phyloP scores from a whole-genome alignment of 495 filamentous ascomycete genomes.

The Penicillium pancosmium region DNA sequence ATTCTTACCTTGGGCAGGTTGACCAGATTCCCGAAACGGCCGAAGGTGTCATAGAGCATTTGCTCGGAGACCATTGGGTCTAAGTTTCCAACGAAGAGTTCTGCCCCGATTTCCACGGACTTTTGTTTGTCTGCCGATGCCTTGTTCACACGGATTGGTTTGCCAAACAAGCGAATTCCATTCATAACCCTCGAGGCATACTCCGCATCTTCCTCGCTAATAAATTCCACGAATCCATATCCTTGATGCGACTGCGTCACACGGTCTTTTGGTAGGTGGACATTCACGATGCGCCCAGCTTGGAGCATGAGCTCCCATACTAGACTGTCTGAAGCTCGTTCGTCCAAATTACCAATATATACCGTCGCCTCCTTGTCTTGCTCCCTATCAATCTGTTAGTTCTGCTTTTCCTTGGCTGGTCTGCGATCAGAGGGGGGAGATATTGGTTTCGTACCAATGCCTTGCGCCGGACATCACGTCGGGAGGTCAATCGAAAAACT shows the following conservation, averaged over 20 bases:
- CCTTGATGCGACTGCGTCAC: slow-evolving; percentile 96
- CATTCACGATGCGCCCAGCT: slow-evolving; percentile 93
- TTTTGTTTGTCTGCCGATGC: slow-evolving; percentile 96
- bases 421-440: background rate
- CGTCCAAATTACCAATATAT: slow-evolving; percentile 98
- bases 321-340: slow-evolving; percentile 86
- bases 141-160: slow-evolving; percentile 97
- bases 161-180: slow-evolving; percentile 87
- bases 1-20: slow-evolving; percentile 72
- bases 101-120: slow-evolving; percentile 91
- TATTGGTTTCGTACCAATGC: slow-evolving; percentile 66
- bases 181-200: slow-evolving; percentile 98
- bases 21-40: slow-evolving; percentile 85
- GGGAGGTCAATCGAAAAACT: slow-evolving; percentile 7
- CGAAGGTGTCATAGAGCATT: slow-evolving; percentile 95
- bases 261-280: slow-evolving; percentile 96
- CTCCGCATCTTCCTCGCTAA: slow-evolving; percentile 92
- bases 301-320: slow-evolving; percentile 99
- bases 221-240: slow-evolving; percentile 98
- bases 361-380: slow-evolving; percentile 99
- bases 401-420: background rate
- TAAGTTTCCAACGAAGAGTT: slow-evolving; percentile 95
- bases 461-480: slow-evolving; percentile 69
- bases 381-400: slow-evolving; percentile 63
- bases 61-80: slow-evolving; percentile 96